A percentile compares a stretch with the other conserved stretches of the same genome.
Evolutionary conservation across 2,329 filamentous ascomycete species (phyloP).

Genomic region (Aspergillus spinulosporus): DNA sequence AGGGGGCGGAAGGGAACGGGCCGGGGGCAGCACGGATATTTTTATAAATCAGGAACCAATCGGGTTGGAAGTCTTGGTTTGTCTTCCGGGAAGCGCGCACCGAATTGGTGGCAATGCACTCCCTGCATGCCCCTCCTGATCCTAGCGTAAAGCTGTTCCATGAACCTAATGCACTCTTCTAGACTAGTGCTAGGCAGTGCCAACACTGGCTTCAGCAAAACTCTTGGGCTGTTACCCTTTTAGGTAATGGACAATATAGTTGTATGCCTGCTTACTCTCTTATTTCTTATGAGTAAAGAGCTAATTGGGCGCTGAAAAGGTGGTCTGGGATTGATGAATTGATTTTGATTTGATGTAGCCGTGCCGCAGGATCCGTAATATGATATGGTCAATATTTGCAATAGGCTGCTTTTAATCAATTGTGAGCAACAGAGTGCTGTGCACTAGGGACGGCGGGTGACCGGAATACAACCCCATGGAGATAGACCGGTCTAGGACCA

Average conservation of each 20-base stretch:
- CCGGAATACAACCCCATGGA: too few relatives aligned
- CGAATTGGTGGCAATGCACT: background rate
- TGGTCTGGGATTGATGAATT: background rate
- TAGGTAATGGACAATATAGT: background rate
- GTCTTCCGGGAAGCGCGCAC: background rate
- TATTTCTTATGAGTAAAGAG: background rate
- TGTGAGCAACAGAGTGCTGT: background rate
- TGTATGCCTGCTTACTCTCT: background rate
- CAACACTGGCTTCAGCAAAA: background rate
- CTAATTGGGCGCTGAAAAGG: background rate
- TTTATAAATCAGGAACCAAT: background rate
- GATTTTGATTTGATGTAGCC: background rate
- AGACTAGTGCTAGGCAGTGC: background rate
- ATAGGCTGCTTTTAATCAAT: background rate
- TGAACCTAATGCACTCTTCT: background rate
- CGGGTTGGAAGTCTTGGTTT: background rate
- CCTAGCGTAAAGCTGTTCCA: background rate
- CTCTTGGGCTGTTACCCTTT: background rate
- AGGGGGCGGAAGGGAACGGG: background rate
- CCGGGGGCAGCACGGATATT: background rate
- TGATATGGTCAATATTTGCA: background rate
- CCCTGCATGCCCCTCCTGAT: background rate
- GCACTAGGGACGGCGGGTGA: background rate
- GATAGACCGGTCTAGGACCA: too few relatives aligned
- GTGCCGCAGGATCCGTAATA: background rate